phyloP scores from a whole-genome alignment of 257 asterid genomes.

The Oldenlandia corymbosa region DNA sequence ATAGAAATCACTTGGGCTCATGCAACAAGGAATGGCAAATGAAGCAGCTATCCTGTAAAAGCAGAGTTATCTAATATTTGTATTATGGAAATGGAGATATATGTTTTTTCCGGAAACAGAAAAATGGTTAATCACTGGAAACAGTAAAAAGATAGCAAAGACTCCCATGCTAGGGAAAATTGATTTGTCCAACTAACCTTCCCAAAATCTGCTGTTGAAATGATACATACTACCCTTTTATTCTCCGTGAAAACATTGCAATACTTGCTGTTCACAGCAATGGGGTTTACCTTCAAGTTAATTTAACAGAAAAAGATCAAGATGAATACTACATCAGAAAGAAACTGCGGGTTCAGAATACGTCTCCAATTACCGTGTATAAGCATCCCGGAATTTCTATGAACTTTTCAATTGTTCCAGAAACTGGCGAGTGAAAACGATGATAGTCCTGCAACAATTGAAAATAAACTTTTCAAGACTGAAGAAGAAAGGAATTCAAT shows the following conservation, averaged over 20 bases:
- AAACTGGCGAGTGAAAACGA: constrained; percentile 88
- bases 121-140: no score
- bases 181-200: constrained; percentile 57
- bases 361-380: constrained; percentile 59
- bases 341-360: neutral
- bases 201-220: constrained; percentile 84
- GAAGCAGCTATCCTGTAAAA: neutral
- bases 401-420: constrained; percentile 84
- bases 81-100: neutral
- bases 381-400: constrained; percentile 86
- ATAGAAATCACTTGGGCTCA: neutral
- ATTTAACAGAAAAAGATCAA: constrained; percentile 3
- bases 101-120: neutral
- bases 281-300: constrained; percentile 79
- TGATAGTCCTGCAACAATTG: constrained; percentile 79
- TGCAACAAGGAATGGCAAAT: neutral
- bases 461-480: constrained; percentile 4
- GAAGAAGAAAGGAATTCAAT: neutral
- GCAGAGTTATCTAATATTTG: neutral
- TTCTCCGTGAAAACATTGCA: constrained; percentile 98
- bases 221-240: constrained; percentile 71
- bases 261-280: constrained; percentile 98
- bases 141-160: no score
- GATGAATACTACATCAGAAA: neutral
- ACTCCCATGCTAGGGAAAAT: no score